A percentile compares a stretch with the other conserved stretches of the same genome.
Evolutionary conservation across 257 asterid genomes (phyloP).

Genomic region (Cordia subcordata): DNA sequence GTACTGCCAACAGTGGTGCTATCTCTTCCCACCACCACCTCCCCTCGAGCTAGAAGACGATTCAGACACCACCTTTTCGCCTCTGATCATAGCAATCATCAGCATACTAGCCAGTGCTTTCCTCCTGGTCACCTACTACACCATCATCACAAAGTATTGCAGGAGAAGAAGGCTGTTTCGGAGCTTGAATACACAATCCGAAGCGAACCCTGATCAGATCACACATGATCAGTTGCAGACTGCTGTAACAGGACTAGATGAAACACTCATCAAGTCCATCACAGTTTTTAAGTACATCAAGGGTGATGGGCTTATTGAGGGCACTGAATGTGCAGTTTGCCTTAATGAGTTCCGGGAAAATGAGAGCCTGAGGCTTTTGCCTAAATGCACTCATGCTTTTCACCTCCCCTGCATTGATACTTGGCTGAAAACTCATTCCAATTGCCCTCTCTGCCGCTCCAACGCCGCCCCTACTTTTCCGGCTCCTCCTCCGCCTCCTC

Average conservation of each 20-base stretch:
- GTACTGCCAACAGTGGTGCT: constrained; percentile 84
- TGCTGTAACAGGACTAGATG: constrained; percentile 51
- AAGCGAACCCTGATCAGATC: constrained; percentile 20
- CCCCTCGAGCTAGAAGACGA: constrained; percentile 41
- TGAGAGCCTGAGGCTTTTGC: constrained; percentile 63
- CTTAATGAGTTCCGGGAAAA: constrained; percentile 60
- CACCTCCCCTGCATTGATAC: constrained; percentile 75
- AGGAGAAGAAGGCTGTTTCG: constrained; percentile 22
- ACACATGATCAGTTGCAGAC: constrained; percentile 39
- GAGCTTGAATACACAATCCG: constrained; percentile 11
- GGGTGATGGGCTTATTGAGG: constrained; percentile 51
- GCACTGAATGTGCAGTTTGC: constrained; percentile 73
- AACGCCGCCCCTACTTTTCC: constrained; percentile 19
- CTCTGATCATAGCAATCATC: constrained; percentile 65
- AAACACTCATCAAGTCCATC: constrained; percentile 43
- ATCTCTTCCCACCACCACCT: constrained; percentile 72
- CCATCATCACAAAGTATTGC: constrained; percentile 61
- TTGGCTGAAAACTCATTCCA: constrained; percentile 71
- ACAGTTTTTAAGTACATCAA: constrained; percentile 43
- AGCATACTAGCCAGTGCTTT: constrained; percentile 57
- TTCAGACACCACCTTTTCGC: constrained; percentile 45
- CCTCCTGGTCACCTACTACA: constrained; percentile 62
- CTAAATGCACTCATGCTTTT: constrained; percentile 83
- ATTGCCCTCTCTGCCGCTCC: constrained; percentile 76
- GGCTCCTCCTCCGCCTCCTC: constrained; percentile 1